Evolutionary conservation across 495 filamentous ascomycete species (phyloP).

Genomic region (Neurospora sp.): DNA sequence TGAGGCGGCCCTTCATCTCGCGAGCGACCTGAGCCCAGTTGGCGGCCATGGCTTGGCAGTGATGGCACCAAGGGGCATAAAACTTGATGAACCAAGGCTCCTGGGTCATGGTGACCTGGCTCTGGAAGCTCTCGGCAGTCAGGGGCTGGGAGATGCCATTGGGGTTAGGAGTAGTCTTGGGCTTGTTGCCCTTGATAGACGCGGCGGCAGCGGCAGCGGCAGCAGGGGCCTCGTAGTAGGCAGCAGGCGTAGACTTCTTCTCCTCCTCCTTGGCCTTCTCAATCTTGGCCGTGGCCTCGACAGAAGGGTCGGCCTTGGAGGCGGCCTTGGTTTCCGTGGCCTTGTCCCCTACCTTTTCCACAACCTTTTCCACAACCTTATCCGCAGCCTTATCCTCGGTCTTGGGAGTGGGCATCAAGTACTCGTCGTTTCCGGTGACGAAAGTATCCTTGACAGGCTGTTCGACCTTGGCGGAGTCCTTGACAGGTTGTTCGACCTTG

Average conservation of each 20-base stretch:
- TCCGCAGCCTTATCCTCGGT: background rate
- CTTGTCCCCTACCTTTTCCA: constrained; percentile 32
- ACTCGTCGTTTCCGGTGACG: background rate
- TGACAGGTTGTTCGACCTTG: constrained; percentile 3
- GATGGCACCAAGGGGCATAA: constrained; percentile 92
- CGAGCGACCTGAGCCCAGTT: constrained; percentile 83
- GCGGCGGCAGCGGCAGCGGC: background rate
- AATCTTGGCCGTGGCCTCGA: constrained; percentile 7
- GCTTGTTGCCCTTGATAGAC: constrained; percentile 22
- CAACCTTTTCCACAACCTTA: constrained; percentile 24
- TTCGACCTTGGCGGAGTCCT: constrained; percentile 7
- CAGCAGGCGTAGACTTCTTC: background rate
- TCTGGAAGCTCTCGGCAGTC: constrained; percentile 77
- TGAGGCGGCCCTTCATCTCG: constrained; percentile 77
- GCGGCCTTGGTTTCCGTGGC: constrained; percentile 4
- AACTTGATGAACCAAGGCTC: constrained; percentile 99
- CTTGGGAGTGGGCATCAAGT: background rate
- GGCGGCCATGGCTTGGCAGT: constrained; percentile 86
- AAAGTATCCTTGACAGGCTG: background rate
- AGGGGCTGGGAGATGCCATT: constrained; percentile 64
- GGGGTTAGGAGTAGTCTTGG: constrained; percentile 53
- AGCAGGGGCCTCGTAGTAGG: background rate
- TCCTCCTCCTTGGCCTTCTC: constrained; percentile 2
- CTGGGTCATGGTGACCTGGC: constrained; percentile 69
- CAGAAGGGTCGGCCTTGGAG: constrained; percentile 8